Conservation (phyloP, 1,284 basidiomycete species). For the Trametes versicolor region DNA sequence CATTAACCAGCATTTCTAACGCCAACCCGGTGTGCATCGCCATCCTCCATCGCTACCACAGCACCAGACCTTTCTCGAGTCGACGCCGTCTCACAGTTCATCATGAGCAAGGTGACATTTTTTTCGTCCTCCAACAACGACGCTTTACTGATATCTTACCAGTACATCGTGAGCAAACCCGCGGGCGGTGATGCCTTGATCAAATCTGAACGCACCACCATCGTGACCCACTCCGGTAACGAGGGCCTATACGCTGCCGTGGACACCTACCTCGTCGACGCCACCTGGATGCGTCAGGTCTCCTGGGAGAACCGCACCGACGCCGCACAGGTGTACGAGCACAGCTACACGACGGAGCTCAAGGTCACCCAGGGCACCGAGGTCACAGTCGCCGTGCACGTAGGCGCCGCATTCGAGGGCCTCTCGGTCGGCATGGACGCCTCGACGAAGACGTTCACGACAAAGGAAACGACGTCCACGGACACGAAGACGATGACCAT, state of each 20-base stretch:
- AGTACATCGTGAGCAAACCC: neutral
- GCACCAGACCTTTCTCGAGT: neutral
- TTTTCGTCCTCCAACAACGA: neutral
- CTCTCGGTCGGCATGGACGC: neutral
- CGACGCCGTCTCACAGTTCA: neutral
- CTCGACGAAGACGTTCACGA: neutral
- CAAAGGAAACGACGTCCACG: neutral
- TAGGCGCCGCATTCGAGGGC: neutral
- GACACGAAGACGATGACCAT: neutral
- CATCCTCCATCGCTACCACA: neutral
- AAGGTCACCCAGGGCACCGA: constrained; percentile 4
- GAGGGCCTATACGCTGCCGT: neutral
- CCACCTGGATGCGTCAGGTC: neutral
- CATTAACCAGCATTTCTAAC: neutral
- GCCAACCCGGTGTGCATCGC: neutral
- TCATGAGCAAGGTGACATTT: neutral
- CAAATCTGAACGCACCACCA: neutral
- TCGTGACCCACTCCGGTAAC: neutral
- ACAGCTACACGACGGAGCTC: neutral
- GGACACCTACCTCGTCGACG: constrained; percentile 1
- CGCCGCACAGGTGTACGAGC: neutral
- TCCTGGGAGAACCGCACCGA: neutral
- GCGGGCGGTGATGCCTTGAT: neutral
- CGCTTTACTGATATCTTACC: neutral
- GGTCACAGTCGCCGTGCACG: neutral